Percentiles rank a stretch among this genome's conserved stretches.
Evolutionary conservation across 352 stramenopile species (phyloP).

Genomic region (Thalassiosira mediterranea): DNA sequence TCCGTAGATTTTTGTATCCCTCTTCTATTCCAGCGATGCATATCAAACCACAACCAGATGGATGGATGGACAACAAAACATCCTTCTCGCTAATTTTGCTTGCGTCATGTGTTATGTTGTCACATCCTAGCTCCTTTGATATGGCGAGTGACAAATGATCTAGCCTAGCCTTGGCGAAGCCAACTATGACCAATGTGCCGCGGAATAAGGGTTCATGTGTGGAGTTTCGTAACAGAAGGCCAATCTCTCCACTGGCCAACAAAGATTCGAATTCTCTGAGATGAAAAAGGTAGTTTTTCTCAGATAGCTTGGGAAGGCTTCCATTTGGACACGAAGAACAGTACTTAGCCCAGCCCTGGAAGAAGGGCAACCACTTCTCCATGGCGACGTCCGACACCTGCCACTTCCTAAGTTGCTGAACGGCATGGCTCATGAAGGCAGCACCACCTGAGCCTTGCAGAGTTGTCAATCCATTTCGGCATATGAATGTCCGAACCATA

Average conservation of each 20-base stretch:
- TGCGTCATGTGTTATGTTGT: slow-evolving; percentile 28
- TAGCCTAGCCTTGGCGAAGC: slow-evolving; percentile 25
- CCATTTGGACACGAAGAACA: slow-evolving; percentile 5
- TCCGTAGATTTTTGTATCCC: slow-evolving; percentile 16
- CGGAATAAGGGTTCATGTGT: slow-evolving; percentile 6
- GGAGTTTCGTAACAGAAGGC: not conserved
- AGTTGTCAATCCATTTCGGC: slow-evolving; percentile 69
- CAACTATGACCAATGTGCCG: slow-evolving; percentile 54
- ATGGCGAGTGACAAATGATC: slow-evolving; percentile 28
- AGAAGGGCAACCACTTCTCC: slow-evolving; percentile 70
- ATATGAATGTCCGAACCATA: slow-evolving; percentile 83
- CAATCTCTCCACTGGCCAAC: slow-evolving; percentile 38
- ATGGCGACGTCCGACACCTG: slow-evolving; percentile 58
- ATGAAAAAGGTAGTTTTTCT: slow-evolving; percentile 42
- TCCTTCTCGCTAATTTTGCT: slow-evolving; percentile 35
- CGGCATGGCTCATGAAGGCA: slow-evolving; percentile 57
- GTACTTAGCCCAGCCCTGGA: slow-evolving; percentile 69
- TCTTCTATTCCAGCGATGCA: slow-evolving; percentile 42
- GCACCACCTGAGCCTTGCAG: slow-evolving; percentile 47
- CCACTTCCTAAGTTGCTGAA: slow-evolving; percentile 64
- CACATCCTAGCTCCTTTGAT: slow-evolving; percentile 38
- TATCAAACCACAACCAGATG: slow-evolving; percentile 32
- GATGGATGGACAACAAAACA: slow-evolving; percentile 18
- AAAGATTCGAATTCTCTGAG: slow-evolving; percentile 37
- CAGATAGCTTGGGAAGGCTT: slow-evolving; percentile 25